Base-by-base conservation (phyloP, 306 rosid genomes). In the Cucumis melo region DNA sequence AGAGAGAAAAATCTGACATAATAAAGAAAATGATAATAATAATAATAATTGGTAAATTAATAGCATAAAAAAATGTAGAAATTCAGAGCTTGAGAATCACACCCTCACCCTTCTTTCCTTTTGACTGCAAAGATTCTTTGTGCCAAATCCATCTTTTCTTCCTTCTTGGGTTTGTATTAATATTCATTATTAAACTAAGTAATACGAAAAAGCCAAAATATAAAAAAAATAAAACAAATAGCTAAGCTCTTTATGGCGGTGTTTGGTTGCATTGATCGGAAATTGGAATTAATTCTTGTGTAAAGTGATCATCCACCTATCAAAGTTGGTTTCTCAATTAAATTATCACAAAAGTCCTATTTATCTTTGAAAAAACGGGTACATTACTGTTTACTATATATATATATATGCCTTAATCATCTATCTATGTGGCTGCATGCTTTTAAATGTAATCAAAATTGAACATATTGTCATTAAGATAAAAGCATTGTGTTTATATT, bases 11-110 rank as follows among this genome's bases (percentile, higher is more conserved):
- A 17, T 0, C 38, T 68, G 74, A 68, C 56, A 68, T 23, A 42
- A 68, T 68, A 68, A 44, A 3, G 2, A 42, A 68, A 21, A 67
- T 21, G 74, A 71, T 50, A 71, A 48, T 71, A 32, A 27, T 27
- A 27, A n/a, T n/a, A n/a, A n/a, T n/a, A 27, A 27, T 27, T 27
- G 2, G 29, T 27, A 27, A 42, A 42, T 38, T 16, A 42, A 66
- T 39, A 66, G n/a, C 0, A 7, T 42, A 9, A 42, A 8, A 41
- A 66, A 38, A 5, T 74, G 79, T 70, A 70, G 8, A 19, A 72
- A 15, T 72, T 29, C 60, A 72, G 76, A 72, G 60, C 9, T 27
- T 72, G 60, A 72, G 60, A 50, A 50, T 72, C 76, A 60, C 76
- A 48, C 39, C 76, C 41, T 48, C 29, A 48, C 39, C 76, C 41